Percentiles rank a stretch among this genome's conserved stretches.
These are phyloP conservation scores for Beauveria asiatica DNA, from an alignment of 2,329 filamentous ascomycete genomes.

Conservation along the genomic window DNA sequence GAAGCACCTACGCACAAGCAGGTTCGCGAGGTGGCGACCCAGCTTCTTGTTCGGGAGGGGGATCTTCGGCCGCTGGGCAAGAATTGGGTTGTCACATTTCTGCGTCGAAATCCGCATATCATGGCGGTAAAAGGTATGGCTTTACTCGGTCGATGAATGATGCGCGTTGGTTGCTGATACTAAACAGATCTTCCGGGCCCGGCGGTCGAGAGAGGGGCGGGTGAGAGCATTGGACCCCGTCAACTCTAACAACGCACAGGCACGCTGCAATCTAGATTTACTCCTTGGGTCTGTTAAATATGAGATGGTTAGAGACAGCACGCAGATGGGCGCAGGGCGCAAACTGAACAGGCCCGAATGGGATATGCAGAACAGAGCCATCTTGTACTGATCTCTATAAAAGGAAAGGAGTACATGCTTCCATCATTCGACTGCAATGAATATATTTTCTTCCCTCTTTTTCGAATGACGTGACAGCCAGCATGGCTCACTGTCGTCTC, in stretches of 20 bases:
- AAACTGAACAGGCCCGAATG: neutral
- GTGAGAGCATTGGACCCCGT: neutral
- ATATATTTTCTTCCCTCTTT: too few species aligned
- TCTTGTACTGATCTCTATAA: too few species aligned
- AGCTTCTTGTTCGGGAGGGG: slow-evolving; percentile 4
- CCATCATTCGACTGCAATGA: too few species aligned
- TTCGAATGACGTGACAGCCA: too few species aligned
- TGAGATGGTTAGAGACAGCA: too few species aligned
- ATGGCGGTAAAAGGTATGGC: neutral
- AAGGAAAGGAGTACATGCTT: too few species aligned
- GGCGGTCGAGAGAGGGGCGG: neutral
- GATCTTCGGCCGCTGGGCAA: slow-evolving; percentile 8
- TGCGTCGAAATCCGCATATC: slow-evolving; percentile 4
- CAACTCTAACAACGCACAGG: neutral
- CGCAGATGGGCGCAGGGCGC: neutral
- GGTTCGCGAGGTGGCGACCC: neutral
- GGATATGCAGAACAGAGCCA: too few species aligned
- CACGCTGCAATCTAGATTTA: neutral
- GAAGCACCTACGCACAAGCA: slow-evolving; percentile 7
- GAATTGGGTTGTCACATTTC: slow-evolving; percentile 10
- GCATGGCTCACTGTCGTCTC: neutral
- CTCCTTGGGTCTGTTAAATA: too few species aligned
- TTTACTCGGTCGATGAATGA: neutral
- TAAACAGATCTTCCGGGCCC: neutral
- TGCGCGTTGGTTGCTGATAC: neutral